Percentiles rank a stretch among this genome's conserved stretches.
These are phyloP conservation scores for Linanthus parryae DNA, from an alignment of 148 eudicot species.

Conservation along the genomic window DNA sequence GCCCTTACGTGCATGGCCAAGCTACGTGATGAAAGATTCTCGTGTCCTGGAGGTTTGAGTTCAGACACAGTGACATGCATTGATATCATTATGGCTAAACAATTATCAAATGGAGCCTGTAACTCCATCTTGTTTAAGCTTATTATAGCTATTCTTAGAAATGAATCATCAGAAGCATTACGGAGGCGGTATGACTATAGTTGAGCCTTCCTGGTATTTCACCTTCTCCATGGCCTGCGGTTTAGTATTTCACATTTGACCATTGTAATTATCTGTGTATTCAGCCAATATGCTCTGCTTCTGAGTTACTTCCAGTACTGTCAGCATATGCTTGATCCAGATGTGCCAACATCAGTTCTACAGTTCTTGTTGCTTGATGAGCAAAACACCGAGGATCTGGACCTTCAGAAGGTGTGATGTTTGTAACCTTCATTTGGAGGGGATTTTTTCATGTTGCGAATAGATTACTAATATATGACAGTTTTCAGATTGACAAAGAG, in stretches of 20 bases:
- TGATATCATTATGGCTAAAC: slow-evolving; percentile 78
- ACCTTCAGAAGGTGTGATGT: slow-evolving; percentile 70
- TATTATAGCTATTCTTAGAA: slow-evolving; percentile 69
- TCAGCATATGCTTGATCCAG: slow-evolving; percentile 90
- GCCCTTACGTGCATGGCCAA: slow-evolving; percentile 93
- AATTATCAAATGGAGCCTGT: slow-evolving; percentile 86
- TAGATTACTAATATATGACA: slow-evolving; percentile 3
- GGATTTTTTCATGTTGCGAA: slow-evolving; percentile 2
- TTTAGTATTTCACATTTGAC: slow-evolving; percentile 9
- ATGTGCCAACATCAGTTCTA: slow-evolving; percentile 71
- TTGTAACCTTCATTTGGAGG: neutral
- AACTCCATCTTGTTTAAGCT: slow-evolving; percentile 80
- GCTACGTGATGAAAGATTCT: slow-evolving; percentile 82
- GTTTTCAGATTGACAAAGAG: slow-evolving; percentile 75
- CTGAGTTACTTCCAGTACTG: slow-evolving; percentile 96
- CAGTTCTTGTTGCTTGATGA: slow-evolving; percentile 64
- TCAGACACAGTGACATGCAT: slow-evolving; percentile 70
- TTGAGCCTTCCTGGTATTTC: neutral
- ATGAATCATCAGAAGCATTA: slow-evolving; percentile 84
- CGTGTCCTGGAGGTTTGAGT: slow-evolving; percentile 53
- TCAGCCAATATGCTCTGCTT: slow-evolving; percentile 90
- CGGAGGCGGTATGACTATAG: slow-evolving; percentile 71
- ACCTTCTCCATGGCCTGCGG: neutral
- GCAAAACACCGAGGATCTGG: slow-evolving; percentile 70
- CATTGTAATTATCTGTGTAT: slow-evolving; percentile 13